These are phyloP conservation scores for Silene uniflora DNA, from an alignment of 148 eudicot genomes.

Conservation along the genomic window DNA sequence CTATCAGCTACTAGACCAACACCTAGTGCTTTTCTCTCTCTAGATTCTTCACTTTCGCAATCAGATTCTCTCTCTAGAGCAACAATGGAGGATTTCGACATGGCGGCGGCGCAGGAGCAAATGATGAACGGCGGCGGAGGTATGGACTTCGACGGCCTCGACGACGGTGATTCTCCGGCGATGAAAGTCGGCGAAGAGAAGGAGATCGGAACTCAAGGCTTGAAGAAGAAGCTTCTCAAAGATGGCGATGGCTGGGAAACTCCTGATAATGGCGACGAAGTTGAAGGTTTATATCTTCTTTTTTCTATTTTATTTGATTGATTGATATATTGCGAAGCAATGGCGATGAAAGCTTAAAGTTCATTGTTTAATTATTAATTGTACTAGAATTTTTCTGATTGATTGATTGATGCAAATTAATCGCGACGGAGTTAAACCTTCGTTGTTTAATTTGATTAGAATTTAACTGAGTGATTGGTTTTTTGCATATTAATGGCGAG, in stretches of 20 bases:
- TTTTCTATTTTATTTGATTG: background rate
- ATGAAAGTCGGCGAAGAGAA: slow-evolving; percentile 86
- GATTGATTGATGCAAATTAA: background rate
- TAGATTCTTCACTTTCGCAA: background rate
- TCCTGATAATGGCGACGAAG: slow-evolving; percentile 90
- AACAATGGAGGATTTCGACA: slow-evolving; percentile 66
- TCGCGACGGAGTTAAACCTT: background rate
- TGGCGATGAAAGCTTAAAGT: background rate
- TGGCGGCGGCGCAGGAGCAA: slow-evolving; percentile 51
- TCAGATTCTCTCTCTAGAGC: slow-evolving; percentile 12
- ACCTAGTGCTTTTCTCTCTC: slow-evolving; percentile 17
- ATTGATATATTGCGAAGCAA: background rate
- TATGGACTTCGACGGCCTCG: slow-evolving; percentile 43
- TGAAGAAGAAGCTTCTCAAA: slow-evolving; percentile 91
- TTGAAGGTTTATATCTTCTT: slow-evolving; percentile 46
- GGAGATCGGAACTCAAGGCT: slow-evolving; percentile 68
- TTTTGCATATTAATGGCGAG: too few relatives aligned
- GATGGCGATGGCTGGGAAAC: slow-evolving; percentile 86
- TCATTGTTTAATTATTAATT: background rate
- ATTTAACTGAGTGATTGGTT: too few relatives aligned
- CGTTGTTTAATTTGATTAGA: too few relatives aligned
- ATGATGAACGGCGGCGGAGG: slow-evolving; percentile 45
- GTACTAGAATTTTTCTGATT: background rate
- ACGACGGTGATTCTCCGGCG: slow-evolving; percentile 29
- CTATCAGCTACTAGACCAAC: background rate